Conservation (phyloP, 352 stramenopile genomes). For the Pythium scleroteichum region DNA sequence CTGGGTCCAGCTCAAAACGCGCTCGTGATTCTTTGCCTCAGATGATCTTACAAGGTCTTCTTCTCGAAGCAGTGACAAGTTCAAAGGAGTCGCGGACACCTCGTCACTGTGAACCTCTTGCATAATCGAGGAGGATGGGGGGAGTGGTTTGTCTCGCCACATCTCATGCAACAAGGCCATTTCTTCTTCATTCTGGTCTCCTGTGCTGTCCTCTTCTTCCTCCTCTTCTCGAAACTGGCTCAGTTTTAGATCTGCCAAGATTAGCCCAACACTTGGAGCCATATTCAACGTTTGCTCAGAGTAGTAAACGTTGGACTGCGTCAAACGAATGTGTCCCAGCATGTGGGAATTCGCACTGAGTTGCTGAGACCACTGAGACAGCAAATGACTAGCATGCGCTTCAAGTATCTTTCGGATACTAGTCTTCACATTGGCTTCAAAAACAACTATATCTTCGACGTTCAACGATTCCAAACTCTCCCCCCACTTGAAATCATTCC, state of each 20-base stretch:
- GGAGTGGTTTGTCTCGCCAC: constrained; percentile 3
- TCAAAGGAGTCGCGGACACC: not conserved
- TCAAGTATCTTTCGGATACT: constrained; percentile 68
- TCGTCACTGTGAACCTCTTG: not conserved
- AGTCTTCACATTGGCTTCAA: constrained; percentile 59
- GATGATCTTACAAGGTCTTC: constrained; percentile 1
- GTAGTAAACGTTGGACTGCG: constrained; percentile 75
- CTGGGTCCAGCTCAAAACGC: constrained; percentile 12
- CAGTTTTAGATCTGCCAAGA: not conserved
- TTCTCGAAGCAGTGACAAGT: constrained; percentile 6
- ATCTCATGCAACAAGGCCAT: constrained; percentile 16
- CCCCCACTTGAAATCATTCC: constrained; percentile 80
- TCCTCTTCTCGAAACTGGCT: constrained; percentile 7
- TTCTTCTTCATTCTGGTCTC: constrained; percentile 10
- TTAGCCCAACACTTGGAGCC: not conserved
- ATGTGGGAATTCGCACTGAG: constrained; percentile 47
- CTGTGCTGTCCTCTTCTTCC: constrained; percentile 10
- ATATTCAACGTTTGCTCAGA: constrained; percentile 35
- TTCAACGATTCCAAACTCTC: constrained; percentile 50
- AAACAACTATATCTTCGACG: constrained; percentile 52
- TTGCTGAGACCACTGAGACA: constrained; percentile 54
- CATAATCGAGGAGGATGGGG: no score
- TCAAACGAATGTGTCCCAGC: constrained; percentile 55
- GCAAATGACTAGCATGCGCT: constrained; percentile 53
- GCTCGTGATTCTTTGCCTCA: not conserved